A percentile compares a stretch with the other conserved stretches of the same genome.
These are phyloP conservation scores for Purpureocillium takamizusanense DNA, from an alignment of 2,329 filamentous ascomycete species.

Conservation along the genomic window DNA sequence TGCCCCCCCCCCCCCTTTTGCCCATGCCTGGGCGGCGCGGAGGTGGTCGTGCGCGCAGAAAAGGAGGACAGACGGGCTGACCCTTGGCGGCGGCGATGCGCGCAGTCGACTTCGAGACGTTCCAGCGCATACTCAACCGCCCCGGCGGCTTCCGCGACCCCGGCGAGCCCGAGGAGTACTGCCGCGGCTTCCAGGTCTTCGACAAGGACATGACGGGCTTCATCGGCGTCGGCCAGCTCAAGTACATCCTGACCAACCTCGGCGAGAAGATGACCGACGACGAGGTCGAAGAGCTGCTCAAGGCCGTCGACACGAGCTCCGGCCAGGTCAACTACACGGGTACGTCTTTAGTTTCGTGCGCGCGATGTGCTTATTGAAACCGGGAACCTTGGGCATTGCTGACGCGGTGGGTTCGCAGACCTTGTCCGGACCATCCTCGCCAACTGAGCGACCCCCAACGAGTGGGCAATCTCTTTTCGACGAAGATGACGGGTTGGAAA, in stretches of 20 bases:
- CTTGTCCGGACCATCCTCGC: conserved; percentile 80
- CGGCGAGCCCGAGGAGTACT: conserved; percentile 96
- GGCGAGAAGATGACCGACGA: conserved; percentile 99
- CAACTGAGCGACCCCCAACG: conserved; percentile 47
- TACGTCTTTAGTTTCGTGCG: conserved; percentile 37
- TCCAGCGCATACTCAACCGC: conserved; percentile 92
- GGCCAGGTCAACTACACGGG: conserved; percentile 97
- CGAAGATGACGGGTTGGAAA: no score
- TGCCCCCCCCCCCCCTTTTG: not conserved
- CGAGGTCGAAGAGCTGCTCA: conserved; percentile 96
- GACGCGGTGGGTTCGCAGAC: conserved; percentile 37
- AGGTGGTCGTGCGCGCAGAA: not conserved
- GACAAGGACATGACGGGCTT: conserved; percentile 98
- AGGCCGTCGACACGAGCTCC: conserved; percentile 91
- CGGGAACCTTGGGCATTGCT: not conserved
- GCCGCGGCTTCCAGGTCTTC: conserved; percentile 97
- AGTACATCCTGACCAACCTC: conserved; percentile 95
- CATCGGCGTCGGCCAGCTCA: conserved; percentile 93
- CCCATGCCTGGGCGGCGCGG: not conserved
- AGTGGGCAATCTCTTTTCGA: not conserved
- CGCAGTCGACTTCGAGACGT: conserved; percentile 93
- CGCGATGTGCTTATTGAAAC: no score
- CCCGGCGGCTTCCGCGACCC: conserved; percentile 97
- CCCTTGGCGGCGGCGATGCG: not conserved
- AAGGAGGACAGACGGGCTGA: not conserved